Percentiles rank a stretch among this genome's conserved stretches.
These are phyloP conservation scores for Salicornia ramosissima DNA, from an alignment of 148 eudicot species.

Conservation along the genomic window DNA sequence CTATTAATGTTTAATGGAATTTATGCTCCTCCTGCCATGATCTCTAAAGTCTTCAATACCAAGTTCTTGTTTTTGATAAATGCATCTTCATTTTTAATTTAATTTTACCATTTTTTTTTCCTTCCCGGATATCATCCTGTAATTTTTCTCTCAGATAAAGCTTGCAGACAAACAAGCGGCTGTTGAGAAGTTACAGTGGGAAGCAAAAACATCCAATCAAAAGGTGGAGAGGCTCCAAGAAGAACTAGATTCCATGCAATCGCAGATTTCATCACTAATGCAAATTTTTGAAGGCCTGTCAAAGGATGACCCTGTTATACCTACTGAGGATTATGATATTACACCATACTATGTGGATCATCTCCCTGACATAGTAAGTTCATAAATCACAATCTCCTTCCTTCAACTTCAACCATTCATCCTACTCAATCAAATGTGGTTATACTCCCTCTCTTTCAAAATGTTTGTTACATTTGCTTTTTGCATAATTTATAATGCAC, in stretches of 20 bases:
- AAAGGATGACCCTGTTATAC: slow-evolving; percentile 28
- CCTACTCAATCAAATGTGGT: too few relatives aligned
- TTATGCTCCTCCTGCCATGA: neutral
- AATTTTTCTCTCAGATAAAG: slow-evolving; percentile 46
- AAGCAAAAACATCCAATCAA: slow-evolving; percentile 71
- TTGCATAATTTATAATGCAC: too few relatives aligned
- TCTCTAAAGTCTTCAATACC: neutral
- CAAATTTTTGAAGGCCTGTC: slow-evolving; percentile 60
- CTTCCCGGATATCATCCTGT: neutral
- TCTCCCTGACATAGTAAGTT: slow-evolving; percentile 55
- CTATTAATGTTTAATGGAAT: neutral
- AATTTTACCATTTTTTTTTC: too few relatives aligned
- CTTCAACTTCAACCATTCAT: too few relatives aligned
- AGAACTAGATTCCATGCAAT: slow-evolving; percentile 54
- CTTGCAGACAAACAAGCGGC: slow-evolving; percentile 94
- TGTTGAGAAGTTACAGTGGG: slow-evolving; percentile 82
- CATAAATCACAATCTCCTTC: neutral
- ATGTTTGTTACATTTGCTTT: too few relatives aligned
- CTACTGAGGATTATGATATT: slow-evolving; percentile 55
- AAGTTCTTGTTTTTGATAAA: too few relatives aligned
- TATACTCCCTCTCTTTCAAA: neutral
- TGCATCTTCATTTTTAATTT: neutral
- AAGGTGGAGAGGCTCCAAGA: slow-evolving; percentile 69
- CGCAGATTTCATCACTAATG: slow-evolving; percentile 58
- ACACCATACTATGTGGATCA: slow-evolving; percentile 37